These are phyloP conservation scores for Pseudocercospora cruenta DNA, from an alignment of 2,329 filamentous ascomycete genomes.

Conservation along the genomic window DNA sequence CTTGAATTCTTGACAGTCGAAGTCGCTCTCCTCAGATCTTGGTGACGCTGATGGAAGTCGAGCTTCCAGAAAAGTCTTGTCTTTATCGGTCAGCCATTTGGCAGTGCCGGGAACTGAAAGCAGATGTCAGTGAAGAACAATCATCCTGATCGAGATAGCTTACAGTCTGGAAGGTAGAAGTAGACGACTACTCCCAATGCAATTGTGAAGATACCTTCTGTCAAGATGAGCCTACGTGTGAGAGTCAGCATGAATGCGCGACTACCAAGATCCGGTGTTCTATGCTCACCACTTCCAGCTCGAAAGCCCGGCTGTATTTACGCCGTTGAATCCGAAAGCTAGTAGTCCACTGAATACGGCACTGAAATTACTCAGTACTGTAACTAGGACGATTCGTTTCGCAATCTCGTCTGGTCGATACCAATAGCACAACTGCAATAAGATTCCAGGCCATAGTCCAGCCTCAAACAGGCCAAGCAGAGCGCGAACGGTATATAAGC, in stretches of 20 bases:
- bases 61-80: background rate
- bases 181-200: constrained; percentile 53
- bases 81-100: constrained; percentile 32
- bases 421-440: constrained; percentile 43
- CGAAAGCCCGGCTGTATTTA: background rate
- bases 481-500: constrained; percentile 6
- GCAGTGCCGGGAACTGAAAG: constrained; percentile 2
- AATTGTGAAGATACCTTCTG: constrained; percentile 54
- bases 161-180: constrained; percentile 59
- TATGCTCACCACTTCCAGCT: constrained; percentile 2
- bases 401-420: constrained; percentile 53
- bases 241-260: background rate
- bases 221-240: background rate
- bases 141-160: background rate
- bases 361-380: constrained; percentile 45
- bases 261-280: background rate
- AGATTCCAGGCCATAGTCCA: constrained; percentile 17
- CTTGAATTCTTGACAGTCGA: background rate
- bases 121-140: background rate
- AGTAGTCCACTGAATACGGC: constrained; percentile 49
- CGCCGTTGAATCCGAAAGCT: constrained; percentile 46
- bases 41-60: background rate
- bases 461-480: constrained; percentile 16
- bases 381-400: constrained; percentile 27
- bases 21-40: background rate